A percentile compares a stretch with the other conserved stretches of the same genome.
These are phyloP conservation scores for Benincasa hispida DNA, from an alignment of 306 rosid genomes.

Conservation along the genomic window DNA sequence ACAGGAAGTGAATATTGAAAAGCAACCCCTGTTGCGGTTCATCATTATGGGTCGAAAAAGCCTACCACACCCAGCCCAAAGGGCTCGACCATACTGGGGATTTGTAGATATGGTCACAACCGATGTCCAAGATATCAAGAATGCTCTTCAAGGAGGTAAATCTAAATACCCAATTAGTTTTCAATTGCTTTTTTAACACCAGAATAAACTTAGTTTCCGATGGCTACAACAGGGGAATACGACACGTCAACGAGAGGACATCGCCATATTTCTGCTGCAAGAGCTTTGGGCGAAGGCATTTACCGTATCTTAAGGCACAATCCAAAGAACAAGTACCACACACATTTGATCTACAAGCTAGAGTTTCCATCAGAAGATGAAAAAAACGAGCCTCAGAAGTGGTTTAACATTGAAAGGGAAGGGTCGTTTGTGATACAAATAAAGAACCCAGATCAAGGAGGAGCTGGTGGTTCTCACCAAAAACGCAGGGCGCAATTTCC, in stretches of 20 bases:
- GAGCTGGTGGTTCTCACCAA: neutral
- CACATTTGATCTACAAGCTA: slow-evolving; percentile 54
- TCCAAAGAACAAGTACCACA: slow-evolving; percentile 18
- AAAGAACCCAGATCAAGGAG: slow-evolving; percentile 36
- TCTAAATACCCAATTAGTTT: neutral
- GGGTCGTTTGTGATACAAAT: slow-evolving; percentile 43
- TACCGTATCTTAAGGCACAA: slow-evolving; percentile 38
- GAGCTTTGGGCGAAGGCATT: slow-evolving; percentile 48
- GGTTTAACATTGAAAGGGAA: slow-evolving; percentile 31
- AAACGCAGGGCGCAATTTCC: slow-evolving; percentile 43
- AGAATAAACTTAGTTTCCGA: neutral
- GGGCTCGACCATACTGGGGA: slow-evolving; percentile 33
- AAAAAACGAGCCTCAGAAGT: slow-evolving; percentile 32
- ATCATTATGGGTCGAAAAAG: slow-evolving; percentile 47
- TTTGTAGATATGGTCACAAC: slow-evolving; percentile 45
- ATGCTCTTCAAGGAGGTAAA: slow-evolving; percentile 36
- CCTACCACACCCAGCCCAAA: slow-evolving; percentile 31
- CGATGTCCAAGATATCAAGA: slow-evolving; percentile 23
- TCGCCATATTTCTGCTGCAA: slow-evolving; percentile 18
- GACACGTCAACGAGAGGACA: slow-evolving; percentile 34
- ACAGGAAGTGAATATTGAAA: slow-evolving; percentile 29
- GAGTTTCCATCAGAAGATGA: slow-evolving; percentile 27
- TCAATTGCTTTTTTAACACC: no score
- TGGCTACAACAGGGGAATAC: slow-evolving; percentile 25
- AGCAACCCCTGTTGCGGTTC: slow-evolving; percentile 35